Evolutionary conservation across 306 rosid genomes (phyloP).

Genomic region (Glycine latifolia): DNA sequence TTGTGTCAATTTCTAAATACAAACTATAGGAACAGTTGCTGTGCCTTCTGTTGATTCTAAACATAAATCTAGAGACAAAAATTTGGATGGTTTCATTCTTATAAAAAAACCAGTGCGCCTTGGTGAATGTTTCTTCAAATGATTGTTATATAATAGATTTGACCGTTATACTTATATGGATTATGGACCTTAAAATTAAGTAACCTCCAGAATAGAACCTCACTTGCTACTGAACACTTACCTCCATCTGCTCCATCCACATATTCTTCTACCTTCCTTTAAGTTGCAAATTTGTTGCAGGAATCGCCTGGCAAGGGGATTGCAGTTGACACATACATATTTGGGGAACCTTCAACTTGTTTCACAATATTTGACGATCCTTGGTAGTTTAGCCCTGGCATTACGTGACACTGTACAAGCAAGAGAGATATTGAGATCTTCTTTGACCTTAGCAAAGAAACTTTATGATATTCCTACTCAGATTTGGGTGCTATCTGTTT

Average conservation of each 20-base stretch:
- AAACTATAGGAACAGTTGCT: background rate
- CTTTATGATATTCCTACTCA: constrained; percentile 94
- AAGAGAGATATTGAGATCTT: constrained; percentile 93
- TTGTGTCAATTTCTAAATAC: constrained; percentile 3
- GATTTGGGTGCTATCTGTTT: constrained; percentile 93
- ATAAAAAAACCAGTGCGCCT: background rate
- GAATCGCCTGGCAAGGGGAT: constrained; percentile 92
- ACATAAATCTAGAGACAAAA: background rate
- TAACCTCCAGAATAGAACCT: constrained; percentile 20
- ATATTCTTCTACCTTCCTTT: constrained; percentile 35
- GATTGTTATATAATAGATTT: background rate
- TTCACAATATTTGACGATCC: constrained; percentile 90
- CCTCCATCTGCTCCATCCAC: background rate
- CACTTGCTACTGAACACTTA: background rate
- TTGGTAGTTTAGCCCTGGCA: constrained; percentile 92
- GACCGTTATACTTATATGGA: background rate
- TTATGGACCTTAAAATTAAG: constrained; percentile 4
- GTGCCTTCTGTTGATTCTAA: constrained; percentile 29
- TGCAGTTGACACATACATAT: constrained; percentile 86
- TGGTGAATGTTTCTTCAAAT: background rate
- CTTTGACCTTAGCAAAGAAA: constrained; percentile 95
- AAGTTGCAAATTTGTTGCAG: constrained; percentile 60
- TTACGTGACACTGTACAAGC: constrained; percentile 90
- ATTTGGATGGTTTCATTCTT: background rate
- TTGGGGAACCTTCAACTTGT: constrained; percentile 98